Evolutionary conservation across 1,284 basidiomycete species (phyloP).

Genomic region (Lentinus polychrous): DNA sequence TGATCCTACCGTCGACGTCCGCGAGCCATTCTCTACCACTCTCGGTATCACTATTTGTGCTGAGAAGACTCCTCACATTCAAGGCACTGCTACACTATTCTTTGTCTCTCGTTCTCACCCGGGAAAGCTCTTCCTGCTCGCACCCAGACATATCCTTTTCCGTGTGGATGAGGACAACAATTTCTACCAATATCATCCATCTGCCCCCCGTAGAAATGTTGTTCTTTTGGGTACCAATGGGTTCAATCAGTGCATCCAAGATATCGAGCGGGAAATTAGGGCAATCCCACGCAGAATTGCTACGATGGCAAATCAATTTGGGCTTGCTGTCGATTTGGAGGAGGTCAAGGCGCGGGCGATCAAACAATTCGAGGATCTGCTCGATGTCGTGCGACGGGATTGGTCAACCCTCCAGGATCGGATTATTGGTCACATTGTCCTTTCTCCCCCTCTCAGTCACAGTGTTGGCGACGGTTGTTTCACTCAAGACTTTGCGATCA

Average conservation of each 20-base stretch:
- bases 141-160: conserved; percentile 23
- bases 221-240: conserved; percentile 18
- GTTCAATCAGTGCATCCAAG: conserved; percentile 11
- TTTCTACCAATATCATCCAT: conserved; percentile 8
- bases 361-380: conserved; percentile 7
- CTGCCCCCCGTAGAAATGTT: conserved; percentile 18
- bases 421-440: conserved; percentile 23
- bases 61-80: conserved; percentile 8
- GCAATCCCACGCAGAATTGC: neutral
- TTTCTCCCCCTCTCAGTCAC: conserved; percentile 22
- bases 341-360: neutral
- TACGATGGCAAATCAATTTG: neutral
- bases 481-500: conserved; percentile 22
- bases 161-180: conserved; percentile 7
- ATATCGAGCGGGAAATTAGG: conserved; percentile 12
- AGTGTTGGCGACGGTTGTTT: conserved; percentile 16
- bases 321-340: neutral
- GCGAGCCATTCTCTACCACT: conserved; percentile 20
- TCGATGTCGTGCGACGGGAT: conserved; percentile 13
- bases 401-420: conserved; percentile 18
- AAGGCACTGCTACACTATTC: conserved; percentile 30
- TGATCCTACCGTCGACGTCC: conserved; percentile 10
- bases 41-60: conserved; percentile 21
- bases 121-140: conserved; percentile 21
- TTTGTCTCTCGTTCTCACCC: conserved; percentile 18